Evolutionary conservation across 768 basidiomycete species (phyloP), one percentile per base, ranked within the genome.

Genomic region (Calvatia gigantea): DNA sequence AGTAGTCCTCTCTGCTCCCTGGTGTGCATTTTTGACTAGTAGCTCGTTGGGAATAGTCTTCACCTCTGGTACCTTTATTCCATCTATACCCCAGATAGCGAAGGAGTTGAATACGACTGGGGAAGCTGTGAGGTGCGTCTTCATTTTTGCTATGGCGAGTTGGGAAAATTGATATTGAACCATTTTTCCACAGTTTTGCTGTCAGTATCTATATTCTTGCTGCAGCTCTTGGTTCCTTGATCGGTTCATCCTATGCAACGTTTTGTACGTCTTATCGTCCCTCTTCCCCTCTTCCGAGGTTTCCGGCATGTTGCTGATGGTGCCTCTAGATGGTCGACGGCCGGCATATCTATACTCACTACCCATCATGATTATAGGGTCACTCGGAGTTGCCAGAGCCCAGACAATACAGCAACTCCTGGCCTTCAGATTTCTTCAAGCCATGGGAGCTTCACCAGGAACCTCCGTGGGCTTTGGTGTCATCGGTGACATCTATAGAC

Each of bases 11-110:
- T 28, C 39, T 4, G 3, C 6, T 9, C n/a, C 17, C 38, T 35
- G 33, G 32, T n/a, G n/a, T n/a, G n/a, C 48, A 4, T 41, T 42
- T 12, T n/a, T 19, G 29, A 25, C n/a, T 60, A 37, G 29, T 41
- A 27, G 33, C 14, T 9, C 27, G 49, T 23, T 23, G n/a, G n/a
- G n/a, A 2, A 14, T 60, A 92, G 89, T 86, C 33, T 83, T 92
- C 57, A 82, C 87, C 0, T 72, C 81, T 6, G 85, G 82, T 0
- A 81, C 81, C 0, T 90, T 92, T 65, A 76, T 89, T 2, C 89
- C 89, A 0, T 83, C 84, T 0, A 86, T 92, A 53, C 87, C 89
- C 0, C 79, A 86, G 47, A 83, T 94, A 42, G 82, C 89, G 6
- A 68, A 66, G 25, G 89, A 93, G 56, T 67, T 93, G 8, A 45